Evolutionary conservation across 1,139 yeast genomes (phyloP), one percentile per base, ranked within the genome.

Genomic region (Saccharomyces hybrid): DNA sequence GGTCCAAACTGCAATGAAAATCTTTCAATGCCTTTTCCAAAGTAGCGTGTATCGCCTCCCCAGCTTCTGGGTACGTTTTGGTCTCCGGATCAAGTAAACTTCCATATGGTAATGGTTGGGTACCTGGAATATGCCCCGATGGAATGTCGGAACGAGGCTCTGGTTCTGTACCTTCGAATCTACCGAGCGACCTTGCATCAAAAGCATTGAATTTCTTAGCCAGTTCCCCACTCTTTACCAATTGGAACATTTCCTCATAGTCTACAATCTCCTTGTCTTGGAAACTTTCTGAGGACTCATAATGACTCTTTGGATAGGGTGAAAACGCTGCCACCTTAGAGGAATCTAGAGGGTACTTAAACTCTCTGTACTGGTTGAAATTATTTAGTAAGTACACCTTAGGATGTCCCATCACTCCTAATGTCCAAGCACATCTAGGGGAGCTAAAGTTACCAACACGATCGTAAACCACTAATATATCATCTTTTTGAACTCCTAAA

Each of bases 391-490:
- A 70, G 61, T 75, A 78, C 9, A 90, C 86, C 44, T 78, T 70
- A 2, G 75, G 70, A 69, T 90, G 97, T 4, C 95, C 95, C 69
- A 85, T 88, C 3, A 86, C 75, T 30, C 83, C 76, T 63, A 91
- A 78, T 63, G 90, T 88, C 97, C 97, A 93, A 0, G 91, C 91
- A 28, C 87, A 95, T 60, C 99, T 77, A 34, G 98, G 97, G 4
- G 91, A 82, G 46, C 95, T 84, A 70, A 91, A 89, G 59, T 87
- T 82, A 0, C 96, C 96, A 48, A 79, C 78, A 60, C 83, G 82
- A 69, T 93, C 99, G 68, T 93, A 93, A 8, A 93, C 82, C n/a
- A 93, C 85, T 52, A 93, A 68, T 16, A 75, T 73, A 60, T 90
- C 95, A 46, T 74, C 70, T 51, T 70, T 71, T 30, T 63, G 63